Evolutionary conservation across 768 basidiomycete species (phyloP), one percentile per base, ranked within the genome.

Genomic region (Hypholoma fasciculare): DNA sequence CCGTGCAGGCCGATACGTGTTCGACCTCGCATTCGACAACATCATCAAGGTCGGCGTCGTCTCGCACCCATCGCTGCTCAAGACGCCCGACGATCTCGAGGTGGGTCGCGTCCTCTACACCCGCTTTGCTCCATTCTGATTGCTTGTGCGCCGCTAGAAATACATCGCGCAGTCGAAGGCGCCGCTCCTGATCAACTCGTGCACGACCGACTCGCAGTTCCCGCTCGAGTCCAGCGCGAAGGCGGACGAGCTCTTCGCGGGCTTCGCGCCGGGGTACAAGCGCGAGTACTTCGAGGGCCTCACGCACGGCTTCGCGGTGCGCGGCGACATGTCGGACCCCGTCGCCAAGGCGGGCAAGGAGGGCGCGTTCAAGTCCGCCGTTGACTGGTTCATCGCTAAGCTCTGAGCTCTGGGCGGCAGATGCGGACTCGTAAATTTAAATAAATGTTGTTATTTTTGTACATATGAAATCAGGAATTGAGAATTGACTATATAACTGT

Each of bases 141-240:
- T n/a, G 11, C 52, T 2, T 27, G 14, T 12, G 11, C 38, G 47
- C 17, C 1, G 13, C 12, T 59, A 86, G 87, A 81, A 74, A 76
- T 83, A 84, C 68, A 62, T 71, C 46, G 54, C 64, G 2, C 62
- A 49, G 11, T 74, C 85, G 30, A 79, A 79, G 47, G 78, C 78
- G 1, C 86, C 88, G 19, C 75, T 90, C 26, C 78, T 91, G 39
- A 85, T 89, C 72, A 89, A 89, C 75, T 83, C 82, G 43, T 88
- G 88, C 71, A 76, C 79, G 26, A 42, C 67, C 27, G 86, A 89
- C 67, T 2, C 37, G 4, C 69, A 71, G 64, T 90, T 88, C 77
- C 81, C 84, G 6, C 47, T 39, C 1, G 79, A 80, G 40, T 51
- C 74, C 3, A 78, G 81, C 54, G 69, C 65, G 1, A 59, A 74